Evolutionary conservation across 495 filamentous ascomycete genomes (phyloP).

Genomic region (Podospora comata): DNA sequence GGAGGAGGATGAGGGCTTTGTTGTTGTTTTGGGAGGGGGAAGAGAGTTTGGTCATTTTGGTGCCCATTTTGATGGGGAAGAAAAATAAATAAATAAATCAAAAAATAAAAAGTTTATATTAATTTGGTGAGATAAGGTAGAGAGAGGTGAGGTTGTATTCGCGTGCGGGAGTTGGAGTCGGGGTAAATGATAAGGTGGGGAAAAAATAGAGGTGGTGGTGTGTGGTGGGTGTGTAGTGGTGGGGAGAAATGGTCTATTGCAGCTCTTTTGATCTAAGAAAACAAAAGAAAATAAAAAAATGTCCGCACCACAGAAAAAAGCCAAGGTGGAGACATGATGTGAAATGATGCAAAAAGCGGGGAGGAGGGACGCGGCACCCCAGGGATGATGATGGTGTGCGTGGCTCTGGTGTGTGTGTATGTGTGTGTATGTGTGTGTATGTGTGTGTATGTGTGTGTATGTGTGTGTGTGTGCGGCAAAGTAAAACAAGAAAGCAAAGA

Average conservation of each 20-base stretch:
- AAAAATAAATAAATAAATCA: not conserved
- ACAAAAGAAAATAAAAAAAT: not conserved
- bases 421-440: no score
- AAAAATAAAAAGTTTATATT: not conserved
- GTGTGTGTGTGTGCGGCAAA: no score
- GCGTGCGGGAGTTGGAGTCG: not conserved
- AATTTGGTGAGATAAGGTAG: no score
- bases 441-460: no score
- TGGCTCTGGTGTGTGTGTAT: no score
- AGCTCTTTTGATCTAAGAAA: not conserved
- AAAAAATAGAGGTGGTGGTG: not conserved
- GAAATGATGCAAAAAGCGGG: not conserved
- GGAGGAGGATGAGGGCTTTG: slow-evolving; percentile 40
- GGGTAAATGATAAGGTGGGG: not conserved
- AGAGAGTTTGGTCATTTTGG: not conserved
- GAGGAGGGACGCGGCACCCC: no score
- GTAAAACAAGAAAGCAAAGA: no score
- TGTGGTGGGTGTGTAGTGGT: not conserved
- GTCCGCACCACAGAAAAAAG: not conserved
- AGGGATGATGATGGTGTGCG: not conserved
- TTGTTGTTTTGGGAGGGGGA: not conserved
- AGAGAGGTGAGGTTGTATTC: not conserved
- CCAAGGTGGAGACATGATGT: no score
- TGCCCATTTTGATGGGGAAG: not conserved
- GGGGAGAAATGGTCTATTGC: not conserved